Evolutionary conservation across 768 basidiomycete genomes (phyloP), one percentile per base, ranked within the genome.

Genomic region (Chlorophyllum brunneum): DNA sequence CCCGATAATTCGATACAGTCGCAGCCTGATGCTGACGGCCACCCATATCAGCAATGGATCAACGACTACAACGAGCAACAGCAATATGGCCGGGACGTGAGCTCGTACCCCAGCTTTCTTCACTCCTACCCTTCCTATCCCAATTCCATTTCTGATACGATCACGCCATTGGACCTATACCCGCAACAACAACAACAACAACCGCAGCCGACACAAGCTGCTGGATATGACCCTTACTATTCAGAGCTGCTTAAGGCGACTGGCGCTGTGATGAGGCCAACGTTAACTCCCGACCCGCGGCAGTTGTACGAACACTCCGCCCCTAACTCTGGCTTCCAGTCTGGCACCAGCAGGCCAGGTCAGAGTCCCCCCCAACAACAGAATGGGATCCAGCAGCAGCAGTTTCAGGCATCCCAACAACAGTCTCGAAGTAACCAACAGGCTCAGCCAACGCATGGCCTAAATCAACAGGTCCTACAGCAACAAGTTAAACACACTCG

Each of bases 1-100:
- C 69, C 79, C 4, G 66, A 75, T 16, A 67, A 69, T 3, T 59
- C 65, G n/a, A 59, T 61, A 18, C 48, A 65, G 11, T 59, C 63
- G 29, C 61, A 62, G 39, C 57, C 57, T 39, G 59, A 65, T 55
- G 45, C 51, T 23, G 59, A 63, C 33, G 55, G 63, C 54, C 69
- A 63, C 1, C 68, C 75, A 46, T 80, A 78, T 59, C 73, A 75
- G 45, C 69, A 73, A 38, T 72, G 74, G 71, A 61, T 66, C 16
- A 67, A 72, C 46, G 48, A 65, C 10, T 73, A 62, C 46, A 56
- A 48, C 26, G 41, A 60, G 24, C 64, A 60, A 34, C 67, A 67
- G 41, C 61, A 63, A 46, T 51, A 30, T 48, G 48, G 15, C 8
- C 49, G 22, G 16, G 40, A 36, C 9, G 4, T 34, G 16, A 18